Evolutionary conservation across 768 basidiomycete species (phyloP).

Genomic region (Sporobolomyces pararoseus): DNA sequence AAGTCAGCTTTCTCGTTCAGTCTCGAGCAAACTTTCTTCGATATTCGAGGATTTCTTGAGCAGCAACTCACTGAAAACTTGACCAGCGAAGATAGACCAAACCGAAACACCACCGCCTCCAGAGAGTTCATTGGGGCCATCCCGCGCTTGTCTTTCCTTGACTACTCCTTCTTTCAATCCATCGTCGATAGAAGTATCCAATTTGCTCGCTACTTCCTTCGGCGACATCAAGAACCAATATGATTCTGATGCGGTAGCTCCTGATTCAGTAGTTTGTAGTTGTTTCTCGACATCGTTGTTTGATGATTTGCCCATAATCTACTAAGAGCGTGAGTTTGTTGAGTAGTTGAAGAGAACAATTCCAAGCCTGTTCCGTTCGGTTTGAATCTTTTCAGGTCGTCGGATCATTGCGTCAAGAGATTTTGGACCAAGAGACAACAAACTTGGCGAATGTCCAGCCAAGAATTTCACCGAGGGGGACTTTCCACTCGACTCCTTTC

Average conservation of each 20-base stretch:
- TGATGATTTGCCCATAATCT: slow-evolving; percentile 5
- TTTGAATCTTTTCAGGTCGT: too few relatives aligned
- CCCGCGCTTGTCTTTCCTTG: slow-evolving; percentile 9
- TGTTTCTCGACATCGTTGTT: slow-evolving; percentile 14
- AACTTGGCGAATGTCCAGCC: too few relatives aligned
- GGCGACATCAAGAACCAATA: slow-evolving; percentile 28
- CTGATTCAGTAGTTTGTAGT: slow-evolving; percentile 18
- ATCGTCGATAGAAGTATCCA: slow-evolving; percentile 27
- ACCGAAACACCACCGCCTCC: slow-evolving; percentile 41
- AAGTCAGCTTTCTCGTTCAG: background rate
- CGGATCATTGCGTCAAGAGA: too few relatives aligned
- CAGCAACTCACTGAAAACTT: slow-evolving; percentile 49
- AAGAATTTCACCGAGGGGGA: too few relatives aligned
- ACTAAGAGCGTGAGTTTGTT: background rate
- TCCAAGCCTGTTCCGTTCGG: too few relatives aligned
- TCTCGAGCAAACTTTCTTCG: too few relatives aligned
- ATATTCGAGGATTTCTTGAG: too few relatives aligned
- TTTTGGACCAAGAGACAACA: too few relatives aligned
- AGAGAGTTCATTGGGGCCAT: slow-evolving; percentile 33
- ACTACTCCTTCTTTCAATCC: slow-evolving; percentile 7
- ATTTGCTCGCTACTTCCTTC: slow-evolving; percentile 8
- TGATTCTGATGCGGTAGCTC: slow-evolving; percentile 20
- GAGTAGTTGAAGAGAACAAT: background rate
- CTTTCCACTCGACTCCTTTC: too few relatives aligned
- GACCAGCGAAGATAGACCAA: slow-evolving; percentile 46